A percentile compares a stretch with the other conserved stretches of the same genome.
Conservation (phyloP, 345 rosid genomes). For the Lenwebbia sp. region DNA sequence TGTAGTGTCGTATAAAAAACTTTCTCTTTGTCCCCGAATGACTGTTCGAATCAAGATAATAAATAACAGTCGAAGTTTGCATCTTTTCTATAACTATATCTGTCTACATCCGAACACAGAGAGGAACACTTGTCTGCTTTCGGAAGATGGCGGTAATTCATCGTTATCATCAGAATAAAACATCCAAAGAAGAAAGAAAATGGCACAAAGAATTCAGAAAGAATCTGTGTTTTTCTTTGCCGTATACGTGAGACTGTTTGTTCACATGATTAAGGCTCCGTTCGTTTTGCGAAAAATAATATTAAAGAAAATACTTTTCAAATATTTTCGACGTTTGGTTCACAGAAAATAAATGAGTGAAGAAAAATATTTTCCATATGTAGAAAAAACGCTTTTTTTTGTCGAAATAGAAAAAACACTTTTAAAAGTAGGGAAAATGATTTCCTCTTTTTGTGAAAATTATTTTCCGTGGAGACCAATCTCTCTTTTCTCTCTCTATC, state of each 20-base stretch:
- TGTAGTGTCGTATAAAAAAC: neutral
- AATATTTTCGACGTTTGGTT: no score
- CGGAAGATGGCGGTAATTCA: neutral
- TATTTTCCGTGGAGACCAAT: no score
- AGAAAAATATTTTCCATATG: no score
- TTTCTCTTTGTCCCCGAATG: neutral
- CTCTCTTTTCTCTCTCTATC: no score
- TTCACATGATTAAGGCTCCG: neutral
- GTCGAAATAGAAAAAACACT: no score
- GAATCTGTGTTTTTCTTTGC: neutral
- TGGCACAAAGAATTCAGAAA: neutral
- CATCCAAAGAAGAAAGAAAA: neutral
- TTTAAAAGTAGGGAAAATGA: no score
- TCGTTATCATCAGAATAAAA: neutral
- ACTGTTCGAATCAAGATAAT: neutral
- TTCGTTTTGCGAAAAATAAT: no score
- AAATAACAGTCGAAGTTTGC: neutral
- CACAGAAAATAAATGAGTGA: no score
- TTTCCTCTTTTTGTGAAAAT: no score
- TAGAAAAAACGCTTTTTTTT: no score
- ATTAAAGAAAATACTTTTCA: no score
- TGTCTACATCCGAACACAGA: neutral
- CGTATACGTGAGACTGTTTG: neutral
- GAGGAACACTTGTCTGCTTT: neutral
- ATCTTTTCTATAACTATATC: neutral